A percentile compares a stretch with the other conserved stretches of the same genome.
Evolutionary conservation across 2,329 filamentous ascomycete genomes (phyloP).

Genomic region (Nemania sp.): DNA sequence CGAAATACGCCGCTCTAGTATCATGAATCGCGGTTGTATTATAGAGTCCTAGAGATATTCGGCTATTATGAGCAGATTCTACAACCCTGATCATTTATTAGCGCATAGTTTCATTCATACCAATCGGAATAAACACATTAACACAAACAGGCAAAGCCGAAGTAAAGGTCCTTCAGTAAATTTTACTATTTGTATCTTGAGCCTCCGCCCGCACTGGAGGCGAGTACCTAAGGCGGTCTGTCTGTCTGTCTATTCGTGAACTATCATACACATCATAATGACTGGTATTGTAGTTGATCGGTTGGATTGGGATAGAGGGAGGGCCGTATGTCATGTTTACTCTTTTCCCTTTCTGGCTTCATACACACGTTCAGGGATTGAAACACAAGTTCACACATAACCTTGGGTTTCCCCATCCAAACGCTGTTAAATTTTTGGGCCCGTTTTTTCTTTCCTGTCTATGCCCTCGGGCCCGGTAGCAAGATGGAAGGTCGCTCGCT

Average conservation of each 20-base stretch:
- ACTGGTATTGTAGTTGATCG: too few species aligned
- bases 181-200: constrained; percentile 21
- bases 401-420: too few species aligned
- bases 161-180: not conserved
- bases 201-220: constrained; percentile 1
- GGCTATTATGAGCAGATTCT: too few species aligned
- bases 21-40: too few species aligned
- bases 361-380: too few species aligned
- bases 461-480: not conserved
- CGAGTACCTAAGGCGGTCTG: too few species aligned
- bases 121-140: not conserved
- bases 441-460: not conserved
- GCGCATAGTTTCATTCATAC: not conserved
- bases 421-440: not conserved
- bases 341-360: not conserved
- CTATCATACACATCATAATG: constrained; percentile 23
- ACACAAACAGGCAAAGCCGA: not conserved
- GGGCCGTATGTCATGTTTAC: not conserved
- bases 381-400: too few species aligned
- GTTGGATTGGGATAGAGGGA: too few species aligned
- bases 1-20: too few species aligned
- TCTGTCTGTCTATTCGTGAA: constrained; percentile 24
- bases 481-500: too few species aligned
- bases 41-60: too few species aligned
- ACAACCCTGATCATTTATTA: too few species aligned